These are phyloP conservation scores for Candida endomychidarum DNA, from an alignment of 805 yeast species.

Conservation along the genomic window DNA sequence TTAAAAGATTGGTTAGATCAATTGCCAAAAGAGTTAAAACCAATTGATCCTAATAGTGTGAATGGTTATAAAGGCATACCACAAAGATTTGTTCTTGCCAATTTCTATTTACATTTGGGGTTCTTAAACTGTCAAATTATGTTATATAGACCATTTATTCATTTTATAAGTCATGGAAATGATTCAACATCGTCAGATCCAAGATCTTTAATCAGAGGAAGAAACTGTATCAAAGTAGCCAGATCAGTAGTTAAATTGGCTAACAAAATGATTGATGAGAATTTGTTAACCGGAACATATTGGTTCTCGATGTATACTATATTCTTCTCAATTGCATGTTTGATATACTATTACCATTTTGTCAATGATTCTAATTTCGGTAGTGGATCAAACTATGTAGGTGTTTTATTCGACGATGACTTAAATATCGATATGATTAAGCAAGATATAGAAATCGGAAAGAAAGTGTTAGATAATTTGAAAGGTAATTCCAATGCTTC, in stretches of 20 bases:
- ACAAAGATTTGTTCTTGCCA: slow-evolving; percentile 65
- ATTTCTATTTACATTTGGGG: slow-evolving; percentile 68
- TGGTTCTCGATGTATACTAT: slow-evolving; percentile 92
- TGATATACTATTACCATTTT: slow-evolving; percentile 74
- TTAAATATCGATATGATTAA: slow-evolving; percentile 57
- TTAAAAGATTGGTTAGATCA: slow-evolving; percentile 69
- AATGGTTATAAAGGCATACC: slow-evolving; percentile 32
- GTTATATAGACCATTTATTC: slow-evolving; percentile 85
- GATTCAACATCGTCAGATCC: slow-evolving; percentile 44
- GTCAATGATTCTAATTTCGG: slow-evolving; percentile 28
- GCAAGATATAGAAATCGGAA: slow-evolving; percentile 80
- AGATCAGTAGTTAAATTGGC: slow-evolving; percentile 79
- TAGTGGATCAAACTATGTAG: slow-evolving; percentile 41
- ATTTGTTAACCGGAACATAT: slow-evolving; percentile 77
- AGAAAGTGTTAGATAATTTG: slow-evolving; percentile 65
- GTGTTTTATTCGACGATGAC: slow-evolving; percentile 46
- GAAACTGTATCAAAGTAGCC: slow-evolving; percentile 82
- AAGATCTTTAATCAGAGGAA: slow-evolving; percentile 68
- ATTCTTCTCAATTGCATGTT: slow-evolving; percentile 83
- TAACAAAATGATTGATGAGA: slow-evolving; percentile 71
- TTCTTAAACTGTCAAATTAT: slow-evolving; percentile 77
- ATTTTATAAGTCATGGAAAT: slow-evolving; percentile 64
- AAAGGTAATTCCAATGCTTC: slow-evolving; percentile 80
- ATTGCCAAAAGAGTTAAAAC: slow-evolving; percentile 69
- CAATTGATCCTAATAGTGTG: slow-evolving; percentile 56